A percentile compares a stretch with the other conserved stretches of the same genome.
Conservation (phyloP, 2,329 filamentous ascomycete species). For the Calonectria honghensis region DNA sequence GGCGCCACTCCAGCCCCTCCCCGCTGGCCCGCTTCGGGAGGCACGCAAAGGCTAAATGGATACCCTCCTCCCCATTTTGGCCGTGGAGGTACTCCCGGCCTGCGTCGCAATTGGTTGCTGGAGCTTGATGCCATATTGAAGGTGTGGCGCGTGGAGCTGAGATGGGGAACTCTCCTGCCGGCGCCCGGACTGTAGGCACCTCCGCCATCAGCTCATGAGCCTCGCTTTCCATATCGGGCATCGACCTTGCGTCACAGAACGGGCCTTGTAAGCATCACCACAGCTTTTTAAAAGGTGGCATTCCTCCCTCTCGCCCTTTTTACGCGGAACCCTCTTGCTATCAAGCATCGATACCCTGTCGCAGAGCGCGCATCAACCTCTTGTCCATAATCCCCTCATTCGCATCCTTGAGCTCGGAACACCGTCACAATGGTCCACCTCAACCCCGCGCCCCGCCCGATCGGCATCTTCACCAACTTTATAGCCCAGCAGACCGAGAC, state of each 20-base stretch:
- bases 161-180: neutral
- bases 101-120: neutral
- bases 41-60: constrained; percentile 11
- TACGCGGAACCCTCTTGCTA: neutral
- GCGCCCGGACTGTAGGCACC: constrained; percentile 2
- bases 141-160: constrained; percentile 21
- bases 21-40: constrained; percentile 20
- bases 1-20: constrained; percentile 10
- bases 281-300: constrained; percentile 12
- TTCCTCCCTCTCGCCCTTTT: neutral
- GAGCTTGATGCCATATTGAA: constrained; percentile 3
- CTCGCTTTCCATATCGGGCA: neutral
- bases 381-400: constrained; percentile 4
- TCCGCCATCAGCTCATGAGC: neutral
- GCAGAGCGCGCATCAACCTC: neutral
- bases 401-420: neutral
- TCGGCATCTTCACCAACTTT: constrained; percentile 64
- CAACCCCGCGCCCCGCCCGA: constrained; percentile 55
- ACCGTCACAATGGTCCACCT: constrained; percentile 50
- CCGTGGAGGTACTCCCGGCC: neutral
- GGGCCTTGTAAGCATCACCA: neutral
- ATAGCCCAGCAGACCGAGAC: constrained; percentile 65
- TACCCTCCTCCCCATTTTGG: constrained; percentile 18
- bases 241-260: constrained; percentile 4
- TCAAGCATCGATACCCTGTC: neutral